Percentiles rank a stretch among this genome's conserved stretches.
These are phyloP conservation scores for Bryopsis sp. DNA, from an alignment of 139 green algal species.

Conservation along the genomic window DNA sequence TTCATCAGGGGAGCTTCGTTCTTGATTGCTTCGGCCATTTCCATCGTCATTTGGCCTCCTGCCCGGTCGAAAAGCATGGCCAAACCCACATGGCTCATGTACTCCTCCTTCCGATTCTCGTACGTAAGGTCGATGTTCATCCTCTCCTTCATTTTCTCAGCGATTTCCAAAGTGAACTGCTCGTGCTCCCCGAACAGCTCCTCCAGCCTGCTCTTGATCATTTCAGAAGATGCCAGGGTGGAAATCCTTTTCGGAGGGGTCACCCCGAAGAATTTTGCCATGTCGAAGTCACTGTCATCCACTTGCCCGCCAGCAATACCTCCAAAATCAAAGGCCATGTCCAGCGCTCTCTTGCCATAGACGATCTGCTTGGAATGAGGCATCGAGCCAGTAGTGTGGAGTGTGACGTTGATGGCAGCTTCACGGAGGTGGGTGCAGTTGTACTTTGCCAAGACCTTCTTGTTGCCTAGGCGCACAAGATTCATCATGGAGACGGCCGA, in stretches of 20 bases:
- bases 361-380: conserved; percentile 2
- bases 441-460: not conserved
- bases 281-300: not conserved
- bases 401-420: conserved; percentile 3
- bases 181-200: conserved; percentile 4
- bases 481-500: not conserved
- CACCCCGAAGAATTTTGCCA: conserved; percentile 1
- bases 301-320: no score
- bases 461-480: conserved; percentile 8
- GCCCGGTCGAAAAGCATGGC: conserved; percentile 15
- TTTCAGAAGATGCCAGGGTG: not conserved
- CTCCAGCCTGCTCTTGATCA: not conserved
- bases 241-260: not conserved
- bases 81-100: not conserved
- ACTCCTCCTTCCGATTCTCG: conserved; percentile 9
- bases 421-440: not conserved
- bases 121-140: conserved; percentile 13
- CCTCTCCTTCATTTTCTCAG: not conserved
- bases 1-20: not conserved
- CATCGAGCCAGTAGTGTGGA: not conserved
- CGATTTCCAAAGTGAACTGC: conserved; percentile 1
- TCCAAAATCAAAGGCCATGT: conserved; percentile 6
- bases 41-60: not conserved
- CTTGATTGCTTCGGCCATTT: not conserved
- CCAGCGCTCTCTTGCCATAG: conserved; percentile 14